These are phyloP conservation scores for Strobilomyces confusus DNA, from an alignment of 768 basidiomycete species.

Conservation along the genomic window DNA sequence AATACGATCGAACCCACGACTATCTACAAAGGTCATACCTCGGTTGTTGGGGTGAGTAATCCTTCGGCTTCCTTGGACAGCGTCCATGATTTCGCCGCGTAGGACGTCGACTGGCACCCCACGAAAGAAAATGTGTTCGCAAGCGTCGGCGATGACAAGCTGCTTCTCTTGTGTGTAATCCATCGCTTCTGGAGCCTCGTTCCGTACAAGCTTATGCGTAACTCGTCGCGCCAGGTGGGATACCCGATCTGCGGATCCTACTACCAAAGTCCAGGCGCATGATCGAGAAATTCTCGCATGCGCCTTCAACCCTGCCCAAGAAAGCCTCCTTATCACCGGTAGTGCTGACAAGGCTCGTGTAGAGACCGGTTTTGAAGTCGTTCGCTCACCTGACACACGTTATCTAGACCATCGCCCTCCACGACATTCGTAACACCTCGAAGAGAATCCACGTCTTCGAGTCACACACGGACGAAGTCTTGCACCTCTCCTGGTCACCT, in stretches of 20 bases:
- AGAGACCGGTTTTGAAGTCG: not conserved
- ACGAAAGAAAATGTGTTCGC: conserved; percentile 80
- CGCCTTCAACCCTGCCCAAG: conserved; percentile 79
- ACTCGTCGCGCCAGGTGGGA: conserved; percentile 72
- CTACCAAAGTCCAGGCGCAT: conserved; percentile 76
- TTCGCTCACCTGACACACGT: not conserved
- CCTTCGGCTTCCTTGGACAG: not conserved
- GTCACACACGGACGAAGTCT: conserved; percentile 90
- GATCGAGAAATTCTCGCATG: conserved; percentile 88
- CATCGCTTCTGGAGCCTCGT: not conserved
- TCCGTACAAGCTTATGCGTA: not conserved
- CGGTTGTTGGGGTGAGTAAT: conserved; percentile 80
- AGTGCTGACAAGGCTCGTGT: conserved; percentile 82
- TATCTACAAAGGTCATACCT: conserved; percentile 83
- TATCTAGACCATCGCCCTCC: conserved; percentile 75
- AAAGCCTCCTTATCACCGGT: conserved; percentile 82
- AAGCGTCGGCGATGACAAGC: conserved; percentile 94
- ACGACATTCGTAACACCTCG: conserved; percentile 75
- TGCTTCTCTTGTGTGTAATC: conserved; percentile 79
- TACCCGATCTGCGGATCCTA: conserved; percentile 70
- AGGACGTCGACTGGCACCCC: conserved; percentile 98
- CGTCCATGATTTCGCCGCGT: conserved; percentile 1
- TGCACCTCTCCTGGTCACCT: conserved; percentile 94
- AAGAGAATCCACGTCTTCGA: conserved; percentile 87
- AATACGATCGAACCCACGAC: conserved; percentile 78